Base-by-base conservation (phyloP, 345 rosid genomes). In the Acer yangbiense region DNA sequence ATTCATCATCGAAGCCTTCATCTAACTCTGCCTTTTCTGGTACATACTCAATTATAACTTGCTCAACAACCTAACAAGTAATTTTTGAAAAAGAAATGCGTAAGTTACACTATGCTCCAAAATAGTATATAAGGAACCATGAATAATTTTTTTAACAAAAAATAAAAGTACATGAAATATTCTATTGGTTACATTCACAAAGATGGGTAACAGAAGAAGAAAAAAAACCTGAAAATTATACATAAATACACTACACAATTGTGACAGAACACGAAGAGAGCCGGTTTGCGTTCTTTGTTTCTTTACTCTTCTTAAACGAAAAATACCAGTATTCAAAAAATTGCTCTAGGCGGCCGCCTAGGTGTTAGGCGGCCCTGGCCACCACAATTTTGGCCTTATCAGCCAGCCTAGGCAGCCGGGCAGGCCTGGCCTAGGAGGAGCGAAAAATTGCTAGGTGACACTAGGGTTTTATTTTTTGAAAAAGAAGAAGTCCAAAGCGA, bases 11-110 rank as follows among this genome's bases (percentile, higher is more conserved):
- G 70, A 97, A 76, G 2, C 91, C 93, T 79, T 88, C 99, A 18
- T 87, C 98, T 73, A 97, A 82, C 83, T 90, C 98, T 5, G 94
- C 87, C 78, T 90, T 88, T 71, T 97, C 99, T 0, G 97, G 98
- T 14, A 94, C 90, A 84, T 97, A 97, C 86, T 97, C 99, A 55
- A 97, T 79, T 58, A 83, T 89, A 69, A 97, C 89, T 79, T 92
- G 85, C 81, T 93, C 98, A 62, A 71, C 43, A 9, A 72, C 82
- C 99, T 94, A 86, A n/a, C 29, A 73, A 14, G 39, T 52, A 18
- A 66, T 21, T 43, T 29, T 39, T 11, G 35, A 35, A 65, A 25
- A 52, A 54, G 13, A 48, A 29, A 23, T 25, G 46, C 29, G 65
- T 20, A 13, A 16, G 52, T 20, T 43, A 58, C 18, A n/a, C n/a